A percentile compares a stretch with the other conserved stretches of the same genome.
Evolutionary conservation across 2,329 filamentous ascomycete genomes (phyloP).

Genomic region (Colletotrichum coccodes): DNA sequence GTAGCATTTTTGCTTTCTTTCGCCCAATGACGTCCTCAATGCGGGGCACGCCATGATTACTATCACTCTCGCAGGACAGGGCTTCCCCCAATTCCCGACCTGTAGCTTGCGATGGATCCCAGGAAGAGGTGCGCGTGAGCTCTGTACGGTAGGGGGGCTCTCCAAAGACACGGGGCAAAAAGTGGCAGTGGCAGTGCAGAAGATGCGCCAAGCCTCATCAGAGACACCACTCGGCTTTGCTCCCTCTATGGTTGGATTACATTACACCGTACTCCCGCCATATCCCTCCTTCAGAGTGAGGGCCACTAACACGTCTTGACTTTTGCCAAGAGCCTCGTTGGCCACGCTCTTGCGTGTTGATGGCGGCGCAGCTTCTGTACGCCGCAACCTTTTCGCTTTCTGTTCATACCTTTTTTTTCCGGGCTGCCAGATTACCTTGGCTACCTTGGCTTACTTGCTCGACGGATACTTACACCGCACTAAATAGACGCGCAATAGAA

Average conservation of each 20-base stretch:
- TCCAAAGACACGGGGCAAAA: neutral
- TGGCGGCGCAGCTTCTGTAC: constrained; percentile 21
- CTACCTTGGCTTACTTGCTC: neutral
- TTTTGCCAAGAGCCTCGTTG: constrained; percentile 27
- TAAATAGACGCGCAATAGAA: neutral
- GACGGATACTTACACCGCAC: no score
- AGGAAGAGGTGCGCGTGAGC: neutral
- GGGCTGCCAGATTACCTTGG: neutral
- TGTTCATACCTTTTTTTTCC: neutral
- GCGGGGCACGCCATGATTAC: constrained; percentile 10
- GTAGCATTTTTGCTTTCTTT: neutral
- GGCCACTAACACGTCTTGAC: constrained; percentile 1
- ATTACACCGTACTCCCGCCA: neutral
- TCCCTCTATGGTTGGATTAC: constrained; percentile 8
- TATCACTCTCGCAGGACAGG: neutral
- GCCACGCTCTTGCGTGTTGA: constrained; percentile 21
- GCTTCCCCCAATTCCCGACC: neutral
- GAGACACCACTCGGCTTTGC: neutral
- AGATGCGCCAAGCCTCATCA: constrained; percentile 18
- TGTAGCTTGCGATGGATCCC: neutral
- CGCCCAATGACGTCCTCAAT: constrained; percentile 19
- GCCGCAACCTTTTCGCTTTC: neutral
- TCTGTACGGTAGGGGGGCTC: no score
- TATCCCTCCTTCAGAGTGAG: neutral
- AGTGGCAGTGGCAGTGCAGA: constrained; percentile 23